Percentiles rank a stretch among this genome's conserved stretches.
These are phyloP conservation scores for Isoetes taiwanensis DNA, from an alignment of 75 land plant species.

Conservation along the genomic window DNA sequence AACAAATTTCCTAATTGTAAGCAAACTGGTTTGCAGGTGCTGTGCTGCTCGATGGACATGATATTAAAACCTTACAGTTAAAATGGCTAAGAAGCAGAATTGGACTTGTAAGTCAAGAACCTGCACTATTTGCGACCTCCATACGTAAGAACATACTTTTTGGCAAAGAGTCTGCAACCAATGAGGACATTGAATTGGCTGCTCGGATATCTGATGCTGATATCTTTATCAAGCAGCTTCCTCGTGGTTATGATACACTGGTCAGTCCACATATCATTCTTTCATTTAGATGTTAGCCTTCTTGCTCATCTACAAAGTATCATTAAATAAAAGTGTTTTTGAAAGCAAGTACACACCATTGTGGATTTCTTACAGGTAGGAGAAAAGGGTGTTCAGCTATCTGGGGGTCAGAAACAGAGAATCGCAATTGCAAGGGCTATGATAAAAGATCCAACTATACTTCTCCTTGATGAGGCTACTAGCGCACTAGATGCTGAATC, in stretches of 20 bases:
- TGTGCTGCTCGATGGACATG: slow-evolving; percentile 46
- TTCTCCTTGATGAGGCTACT: slow-evolving; percentile 31
- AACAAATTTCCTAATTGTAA: background rate
- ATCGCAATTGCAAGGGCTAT: slow-evolving; percentile 89
- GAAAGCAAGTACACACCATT: background rate
- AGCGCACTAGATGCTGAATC: slow-evolving; percentile 86
- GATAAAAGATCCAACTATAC: slow-evolving; percentile 66
- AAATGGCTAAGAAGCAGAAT: slow-evolving; percentile 58
- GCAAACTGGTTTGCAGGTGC: slow-evolving; percentile 24
- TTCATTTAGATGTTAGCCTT: too few species aligned
- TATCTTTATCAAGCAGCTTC: slow-evolving; percentile 27
- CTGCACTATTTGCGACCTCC: slow-evolving; percentile 53
- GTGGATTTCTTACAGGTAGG: slow-evolving; percentile 35
- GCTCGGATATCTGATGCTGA: slow-evolving; percentile 57
- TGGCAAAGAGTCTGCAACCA: slow-evolving; percentile 37
- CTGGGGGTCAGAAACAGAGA: slow-evolving; percentile 41
- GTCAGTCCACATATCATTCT: too few species aligned
- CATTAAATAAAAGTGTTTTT: background rate
- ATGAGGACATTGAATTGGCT: slow-evolving; percentile 36
- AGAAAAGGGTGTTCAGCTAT: slow-evolving; percentile 47
- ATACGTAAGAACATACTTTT: slow-evolving; percentile 45
- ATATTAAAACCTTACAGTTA: slow-evolving; percentile 35
- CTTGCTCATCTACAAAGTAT: too few species aligned
- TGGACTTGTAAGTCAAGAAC: slow-evolving; percentile 68
- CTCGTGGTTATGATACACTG: slow-evolving; percentile 49